phyloP scores from a whole-genome alignment of 2,329 filamentous ascomycete genomes.

The Trichoderma endophyticum region DNA sequence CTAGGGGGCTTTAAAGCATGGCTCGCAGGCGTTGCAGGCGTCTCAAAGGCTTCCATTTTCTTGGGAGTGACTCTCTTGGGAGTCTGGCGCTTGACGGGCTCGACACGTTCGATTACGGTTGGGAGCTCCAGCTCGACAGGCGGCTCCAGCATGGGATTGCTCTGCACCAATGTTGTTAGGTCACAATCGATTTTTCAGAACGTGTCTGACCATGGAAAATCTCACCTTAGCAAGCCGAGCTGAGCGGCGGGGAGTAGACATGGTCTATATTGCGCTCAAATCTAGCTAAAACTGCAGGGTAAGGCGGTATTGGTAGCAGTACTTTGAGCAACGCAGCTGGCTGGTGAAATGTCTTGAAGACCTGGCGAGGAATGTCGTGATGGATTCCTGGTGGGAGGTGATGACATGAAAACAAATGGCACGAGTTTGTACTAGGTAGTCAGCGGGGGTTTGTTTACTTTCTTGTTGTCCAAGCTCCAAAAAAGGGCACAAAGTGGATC shows the following conservation, averaged over 20 bases:
- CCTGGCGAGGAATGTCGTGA: constrained; percentile 19
- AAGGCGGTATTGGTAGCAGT: constrained; percentile 12
- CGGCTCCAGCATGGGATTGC: constrained; percentile 32
- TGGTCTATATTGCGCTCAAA: constrained; percentile 24
- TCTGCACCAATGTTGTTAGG: constrained; percentile 25
- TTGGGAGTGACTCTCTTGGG: constrained; percentile 18
- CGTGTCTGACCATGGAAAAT: background rate
- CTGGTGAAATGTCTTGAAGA: constrained; percentile 9
- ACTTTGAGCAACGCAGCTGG: background rate
- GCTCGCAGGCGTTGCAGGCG: constrained; percentile 58
- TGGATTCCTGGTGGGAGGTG: constrained; percentile 16
- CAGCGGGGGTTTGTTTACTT: constrained; percentile 29
- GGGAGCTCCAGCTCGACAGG: background rate
- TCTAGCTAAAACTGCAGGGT: constrained; percentile 2
- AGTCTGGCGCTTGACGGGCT: constrained; percentile 18
- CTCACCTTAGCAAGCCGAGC: constrained; percentile 42
- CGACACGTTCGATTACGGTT: background rate
- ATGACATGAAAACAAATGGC: constrained; percentile 22
- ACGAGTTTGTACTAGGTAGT: constrained; percentile 22
- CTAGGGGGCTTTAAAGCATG: constrained; percentile 66
- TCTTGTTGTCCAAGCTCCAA: constrained; percentile 20
- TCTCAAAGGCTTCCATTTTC: constrained; percentile 30
- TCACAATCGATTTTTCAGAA: background rate
- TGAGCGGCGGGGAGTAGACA: constrained; percentile 43
- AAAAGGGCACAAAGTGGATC: background rate